These are phyloP conservation scores for Imleria badia DNA, from an alignment of 768 basidiomycete species.

Conservation along the genomic window DNA sequence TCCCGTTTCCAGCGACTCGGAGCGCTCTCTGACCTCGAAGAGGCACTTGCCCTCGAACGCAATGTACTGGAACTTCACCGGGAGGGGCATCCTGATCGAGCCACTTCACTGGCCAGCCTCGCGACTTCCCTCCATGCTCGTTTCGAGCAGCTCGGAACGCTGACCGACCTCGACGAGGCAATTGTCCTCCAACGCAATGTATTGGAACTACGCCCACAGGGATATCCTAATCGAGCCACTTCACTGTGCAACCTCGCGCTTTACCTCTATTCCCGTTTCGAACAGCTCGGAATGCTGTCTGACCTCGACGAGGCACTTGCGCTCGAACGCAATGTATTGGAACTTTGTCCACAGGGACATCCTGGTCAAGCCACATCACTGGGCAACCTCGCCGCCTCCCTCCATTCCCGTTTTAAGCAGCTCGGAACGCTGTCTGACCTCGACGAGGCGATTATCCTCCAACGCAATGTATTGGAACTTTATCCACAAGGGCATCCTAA, in stretches of 20 bases:
- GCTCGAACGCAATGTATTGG: no score
- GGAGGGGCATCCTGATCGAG: background rate
- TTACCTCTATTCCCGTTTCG: background rate
- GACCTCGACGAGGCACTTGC: no score
- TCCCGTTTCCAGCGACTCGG: no score
- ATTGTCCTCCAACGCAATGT: background rate
- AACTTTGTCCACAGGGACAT: background rate
- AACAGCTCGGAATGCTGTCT: no score
- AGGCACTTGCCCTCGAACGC: background rate
- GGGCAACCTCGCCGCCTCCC: no score
- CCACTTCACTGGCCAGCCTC: background rate
- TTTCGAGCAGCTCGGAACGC: background rate
- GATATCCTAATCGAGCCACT: background rate
- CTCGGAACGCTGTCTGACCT: no score
- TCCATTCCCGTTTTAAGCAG: no score
- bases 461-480: no score
- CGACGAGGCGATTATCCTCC: no score
- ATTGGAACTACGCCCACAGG: background rate
- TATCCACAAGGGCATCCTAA: no score
- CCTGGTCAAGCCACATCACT: no score
- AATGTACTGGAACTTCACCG: background rate
- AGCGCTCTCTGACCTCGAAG: no score
- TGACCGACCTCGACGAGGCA: background rate
- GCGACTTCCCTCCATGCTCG: background rate
- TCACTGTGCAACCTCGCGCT: background rate